Evolutionary conservation across 805 yeast genomes (phyloP), one percentile per base, ranked within the genome.

Genomic region (Saccharomycopsis sp.): DNA sequence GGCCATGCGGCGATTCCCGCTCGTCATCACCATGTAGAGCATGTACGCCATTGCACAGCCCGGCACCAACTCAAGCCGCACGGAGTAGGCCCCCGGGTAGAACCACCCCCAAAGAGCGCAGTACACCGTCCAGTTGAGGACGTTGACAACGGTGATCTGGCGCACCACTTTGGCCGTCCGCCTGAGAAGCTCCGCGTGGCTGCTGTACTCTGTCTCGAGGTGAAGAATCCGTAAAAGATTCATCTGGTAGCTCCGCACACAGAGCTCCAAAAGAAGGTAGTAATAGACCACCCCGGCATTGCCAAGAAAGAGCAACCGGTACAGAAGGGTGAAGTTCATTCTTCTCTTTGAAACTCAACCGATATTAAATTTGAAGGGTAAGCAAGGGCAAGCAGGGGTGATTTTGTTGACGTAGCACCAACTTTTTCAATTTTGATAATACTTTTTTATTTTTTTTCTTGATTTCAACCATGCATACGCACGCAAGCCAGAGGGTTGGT

Each of bases 1-100:
- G 32, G 62, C 54, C 15, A 78, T 58, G 30, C 85, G 56, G 42
- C 60, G 64, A 5, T 42, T 29, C 3, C 44, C 48, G 18, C 16
- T 21, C 8, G 18, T n/a, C 23, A 44, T 30, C 3, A 44, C 19
- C 5, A 35, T n/a, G 19, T 41, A 39, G 18, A 44, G 8, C n/a
- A 23, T 33, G 18, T 31, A 19, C 4, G 40, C 18, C 7, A 44
- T 12, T 4, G 45, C 36, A 21, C 39, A 19, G 20, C 30, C 19
- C 21, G 48, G 48, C 22, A 44, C 29, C 10, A 44, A 27, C 33
- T 42, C 39, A 15, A 30, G 8, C 16, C 17, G 30, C 26, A 23
- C 25, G 5, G 38, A 35, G 8, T 25, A 25, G 27, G n/a, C n/a
- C n/a, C n/a, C n/a, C n/a, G n/a, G n/a, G n/a, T 25, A 10, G n/a